Evolutionary conservation across 495 filamentous ascomycete genomes (phyloP).

Genomic region (Penicillium longicatenatum): DNA sequence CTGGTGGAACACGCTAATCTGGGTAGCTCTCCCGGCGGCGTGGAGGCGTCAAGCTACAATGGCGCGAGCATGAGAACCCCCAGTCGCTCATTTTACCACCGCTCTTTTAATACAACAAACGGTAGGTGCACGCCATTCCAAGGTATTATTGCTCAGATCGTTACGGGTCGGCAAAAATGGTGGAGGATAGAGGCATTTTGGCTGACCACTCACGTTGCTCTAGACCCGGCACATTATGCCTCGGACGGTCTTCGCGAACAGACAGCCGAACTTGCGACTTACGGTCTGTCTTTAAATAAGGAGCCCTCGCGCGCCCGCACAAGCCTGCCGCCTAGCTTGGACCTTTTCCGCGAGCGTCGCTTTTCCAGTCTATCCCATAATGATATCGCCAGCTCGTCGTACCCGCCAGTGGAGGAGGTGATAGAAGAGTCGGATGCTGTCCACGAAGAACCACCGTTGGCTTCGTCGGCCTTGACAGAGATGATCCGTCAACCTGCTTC

Average conservation of each 20-base stretch:
- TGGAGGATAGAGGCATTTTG: conserved; percentile 11
- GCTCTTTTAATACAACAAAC: conserved; percentile 63
- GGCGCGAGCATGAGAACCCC: conserved; percentile 62
- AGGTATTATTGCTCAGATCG: not conserved
- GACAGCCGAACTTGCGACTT: conserved; percentile 86
- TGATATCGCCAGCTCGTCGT: conserved; percentile 17
- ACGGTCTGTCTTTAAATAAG: conserved; percentile 64
- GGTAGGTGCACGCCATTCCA: conserved; percentile 47
- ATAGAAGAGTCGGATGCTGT: conserved; percentile 13
- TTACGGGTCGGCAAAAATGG: not conserved
- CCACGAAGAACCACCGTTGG: conserved; percentile 12
- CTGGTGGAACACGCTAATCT: conserved; percentile 38
- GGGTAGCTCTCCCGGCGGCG: conserved; percentile 34
- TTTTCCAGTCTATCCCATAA: conserved; percentile 17
- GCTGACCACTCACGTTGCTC: conserved; percentile 38
- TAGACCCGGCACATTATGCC: conserved; percentile 72
- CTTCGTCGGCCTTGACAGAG: conserved; percentile 59
- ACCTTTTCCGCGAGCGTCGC: conserved; percentile 34
- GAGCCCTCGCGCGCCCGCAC: conserved; percentile 38
- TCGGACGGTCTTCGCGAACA: conserved; percentile 80
- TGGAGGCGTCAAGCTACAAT: conserved; percentile 41
- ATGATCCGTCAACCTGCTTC: conserved; percentile 61
- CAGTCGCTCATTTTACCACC: conserved; percentile 76
- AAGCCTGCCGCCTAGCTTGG: conserved; percentile 36
- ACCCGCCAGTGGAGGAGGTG: conserved; percentile 12